Percentiles rank a stretch among this genome's conserved stretches.
Evolutionary conservation across 331 rosid genomes (phyloP).

Genomic region (Telfairia occidentalis): DNA sequence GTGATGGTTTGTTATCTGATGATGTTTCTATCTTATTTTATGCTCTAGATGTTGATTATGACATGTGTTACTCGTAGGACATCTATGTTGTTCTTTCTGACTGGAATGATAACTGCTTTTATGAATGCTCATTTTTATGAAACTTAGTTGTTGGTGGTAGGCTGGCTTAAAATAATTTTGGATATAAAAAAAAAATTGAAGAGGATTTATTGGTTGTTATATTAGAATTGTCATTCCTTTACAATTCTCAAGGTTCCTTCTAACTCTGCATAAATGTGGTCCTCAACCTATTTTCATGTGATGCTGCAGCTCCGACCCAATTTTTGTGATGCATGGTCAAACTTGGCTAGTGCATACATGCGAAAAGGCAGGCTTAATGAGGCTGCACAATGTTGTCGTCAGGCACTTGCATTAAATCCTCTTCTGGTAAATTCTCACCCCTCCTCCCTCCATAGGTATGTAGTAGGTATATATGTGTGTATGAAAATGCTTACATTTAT

Average conservation of each 20-base stretch:
- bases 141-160: neutral
- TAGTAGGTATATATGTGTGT: too few species aligned
- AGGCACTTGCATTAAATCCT: conserved; percentile 92
- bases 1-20: neutral
- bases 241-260: neutral
- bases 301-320: conserved; percentile 76
- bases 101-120: neutral
- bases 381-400: conserved; percentile 98
- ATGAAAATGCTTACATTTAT: neutral
- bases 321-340: conserved; percentile 98
- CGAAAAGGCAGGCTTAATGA: conserved; percentile 90
- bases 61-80: neutral
- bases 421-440: conserved; percentile 40
- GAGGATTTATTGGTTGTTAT: neutral
- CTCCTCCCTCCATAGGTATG: neutral
- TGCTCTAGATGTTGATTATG: conserved; percentile 1
- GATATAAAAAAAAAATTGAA: too few species aligned
- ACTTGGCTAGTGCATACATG: conserved; percentile 98
- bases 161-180: neutral
- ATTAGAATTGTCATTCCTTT: neutral
- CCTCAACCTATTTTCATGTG: conserved; percentile 1
- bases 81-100: conserved; percentile 3
- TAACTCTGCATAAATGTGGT: conserved; percentile 5
- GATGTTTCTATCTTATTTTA: neutral
- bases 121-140: neutral